Conservation (phyloP, 768 basidiomycete genomes). For the Udeniomyces megalosporus region DNA sequence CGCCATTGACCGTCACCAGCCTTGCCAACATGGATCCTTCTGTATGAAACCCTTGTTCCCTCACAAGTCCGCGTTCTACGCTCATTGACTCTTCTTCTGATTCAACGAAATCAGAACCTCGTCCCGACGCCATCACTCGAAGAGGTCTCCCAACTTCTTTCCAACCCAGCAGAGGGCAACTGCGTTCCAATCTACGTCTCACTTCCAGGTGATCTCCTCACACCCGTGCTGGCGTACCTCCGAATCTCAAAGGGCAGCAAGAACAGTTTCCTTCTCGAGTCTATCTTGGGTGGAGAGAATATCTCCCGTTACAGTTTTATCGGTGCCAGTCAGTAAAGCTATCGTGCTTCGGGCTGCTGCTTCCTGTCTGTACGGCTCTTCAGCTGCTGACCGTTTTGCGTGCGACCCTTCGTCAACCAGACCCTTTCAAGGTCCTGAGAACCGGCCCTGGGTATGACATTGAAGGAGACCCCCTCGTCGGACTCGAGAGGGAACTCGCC, state of each 20-base stretch:
- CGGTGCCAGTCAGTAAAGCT: conserved; percentile 75
- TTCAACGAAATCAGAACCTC: neutral
- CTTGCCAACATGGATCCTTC: conserved; percentile 7
- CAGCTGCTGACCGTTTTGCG: neutral
- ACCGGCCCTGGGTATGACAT: conserved; percentile 70
- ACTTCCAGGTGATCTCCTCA: conserved; percentile 86
- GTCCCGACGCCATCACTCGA: conserved; percentile 44
- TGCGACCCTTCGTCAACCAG: conserved; percentile 34
- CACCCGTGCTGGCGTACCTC: conserved; percentile 92
- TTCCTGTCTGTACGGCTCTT: neutral
- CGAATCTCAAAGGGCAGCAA: conserved; percentile 58
- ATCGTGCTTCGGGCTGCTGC: too few species aligned
- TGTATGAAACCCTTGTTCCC: neutral
- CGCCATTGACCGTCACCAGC: too few species aligned
- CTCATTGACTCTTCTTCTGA: neutral
- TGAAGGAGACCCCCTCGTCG: conserved; percentile 70
- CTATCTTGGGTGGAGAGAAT: conserved; percentile 75
- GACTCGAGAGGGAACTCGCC: conserved; percentile 68
- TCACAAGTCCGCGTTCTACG: neutral
- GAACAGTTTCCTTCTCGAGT: conserved; percentile 89
- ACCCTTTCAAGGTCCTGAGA: conserved; percentile 81
- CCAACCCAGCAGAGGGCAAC: conserved; percentile 67
- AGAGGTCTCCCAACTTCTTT: conserved; percentile 53
- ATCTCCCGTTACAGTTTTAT: conserved; percentile 90
- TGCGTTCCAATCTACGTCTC: conserved; percentile 84